Evolutionary conservation across 306 rosid genomes (phyloP), one percentile per base, ranked within the genome.

Genomic region (Mimosa pudica): DNA sequence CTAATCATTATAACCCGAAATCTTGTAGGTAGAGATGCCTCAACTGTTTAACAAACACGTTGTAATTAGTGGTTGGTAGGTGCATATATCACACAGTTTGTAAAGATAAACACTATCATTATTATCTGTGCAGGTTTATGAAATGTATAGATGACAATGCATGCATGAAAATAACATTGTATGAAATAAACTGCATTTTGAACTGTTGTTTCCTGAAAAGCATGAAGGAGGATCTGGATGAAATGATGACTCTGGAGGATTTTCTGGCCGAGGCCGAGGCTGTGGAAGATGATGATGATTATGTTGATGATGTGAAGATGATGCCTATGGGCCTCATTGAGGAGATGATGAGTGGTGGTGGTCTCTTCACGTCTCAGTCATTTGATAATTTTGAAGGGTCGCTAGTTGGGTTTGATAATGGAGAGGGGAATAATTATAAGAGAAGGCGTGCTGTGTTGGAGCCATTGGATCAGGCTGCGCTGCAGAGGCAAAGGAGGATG

Each of bases 191-290:
- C 30, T 24, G 30, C 30, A 24, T 24, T 24, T 24, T 24, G 30
- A 24, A 24, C 30, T 24, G 30, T 24, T 24, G 30, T 24, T 24
- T 24, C 30, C 30, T 0, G 30, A 24, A 1, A 24, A 24, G 30
- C 30, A 24, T 24, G 85, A 89, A 86, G 79, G 99, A 91, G 86
- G 62, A 48, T 1, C 67, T 86, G 1, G 97, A 92, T 24, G 92
- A 85, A 47, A 38, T 93, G 87, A 91, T 93, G 90, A 95, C 99
- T 14, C 91, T 95, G 2, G 99, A 95, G 90, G 99, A 95, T 80
- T 95, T 93, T 79, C 84, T 95, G 64, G 90, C 82, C 18, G 81
- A 87, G 78, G 89, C 97, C 8, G 93, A 88, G 24, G 93, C 87
- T 2, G 89, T 81, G 11, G 91, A 68, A 8, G 89, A 79, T 1